Evolutionary conservation across 345 rosid genomes (phyloP).

Genomic region (Euphorbia pulcherrima): DNA sequence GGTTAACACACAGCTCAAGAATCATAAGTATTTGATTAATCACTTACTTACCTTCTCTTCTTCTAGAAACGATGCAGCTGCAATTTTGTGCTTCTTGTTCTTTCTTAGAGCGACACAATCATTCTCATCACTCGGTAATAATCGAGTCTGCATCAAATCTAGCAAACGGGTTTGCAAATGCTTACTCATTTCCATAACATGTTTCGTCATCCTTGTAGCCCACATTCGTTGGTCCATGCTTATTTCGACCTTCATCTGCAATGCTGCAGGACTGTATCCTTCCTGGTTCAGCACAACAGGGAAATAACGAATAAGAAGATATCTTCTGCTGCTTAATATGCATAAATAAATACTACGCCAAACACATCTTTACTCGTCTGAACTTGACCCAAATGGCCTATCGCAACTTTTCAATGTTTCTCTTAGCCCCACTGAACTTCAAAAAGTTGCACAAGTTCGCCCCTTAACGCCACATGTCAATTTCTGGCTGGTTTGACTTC

Average conservation of each 20-base stretch:
- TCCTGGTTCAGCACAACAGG: constrained; percentile 31
- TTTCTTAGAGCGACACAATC: constrained; percentile 8
- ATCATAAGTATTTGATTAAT: neutral
- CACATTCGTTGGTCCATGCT: constrained; percentile 26
- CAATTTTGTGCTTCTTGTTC: constrained; percentile 26
- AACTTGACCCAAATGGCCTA: no score
- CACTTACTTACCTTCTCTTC: constrained; percentile 16
- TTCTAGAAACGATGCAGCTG: neutral
- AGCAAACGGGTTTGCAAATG: constrained; percentile 42
- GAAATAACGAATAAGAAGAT: neutral
- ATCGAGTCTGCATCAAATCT: constrained; percentile 37
- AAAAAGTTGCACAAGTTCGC: no score
- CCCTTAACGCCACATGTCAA: no score
- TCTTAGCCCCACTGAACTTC: no score
- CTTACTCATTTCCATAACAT: constrained; percentile 46
- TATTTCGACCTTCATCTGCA: constrained; percentile 41
- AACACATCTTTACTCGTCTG: no score
- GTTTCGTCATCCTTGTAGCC: constrained; percentile 43
- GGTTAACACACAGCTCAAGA: neutral
- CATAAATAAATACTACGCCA: no score
- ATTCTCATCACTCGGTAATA: constrained; percentile 12
- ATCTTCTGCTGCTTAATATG: neutral
- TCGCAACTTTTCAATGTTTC: no score
- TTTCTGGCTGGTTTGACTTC: no score
- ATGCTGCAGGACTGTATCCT: constrained; percentile 29